Percentiles rank a stretch among this genome's conserved stretches.
phyloP scores from a whole-genome alignment of 306 rosid species.

The Rosa persica region DNA sequence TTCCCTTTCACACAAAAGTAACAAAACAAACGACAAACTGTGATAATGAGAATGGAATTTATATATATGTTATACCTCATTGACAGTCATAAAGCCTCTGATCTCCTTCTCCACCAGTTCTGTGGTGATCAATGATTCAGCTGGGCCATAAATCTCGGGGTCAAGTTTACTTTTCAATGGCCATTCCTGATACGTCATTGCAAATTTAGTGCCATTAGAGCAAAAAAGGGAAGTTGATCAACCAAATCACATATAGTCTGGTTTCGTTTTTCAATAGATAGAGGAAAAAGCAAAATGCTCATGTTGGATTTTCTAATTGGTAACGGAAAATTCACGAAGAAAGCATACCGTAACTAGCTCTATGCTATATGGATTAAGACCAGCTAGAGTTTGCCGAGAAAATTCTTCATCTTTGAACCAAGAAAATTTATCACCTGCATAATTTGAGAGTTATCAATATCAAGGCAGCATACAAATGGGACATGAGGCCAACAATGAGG shows the following conservation, averaged over 20 bases:
- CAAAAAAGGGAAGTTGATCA: not conserved
- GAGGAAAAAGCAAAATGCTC: too few relatives aligned
- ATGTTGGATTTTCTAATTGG: too few relatives aligned
- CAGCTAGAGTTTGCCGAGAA: slow-evolving; percentile 50
- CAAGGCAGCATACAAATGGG: not conserved
- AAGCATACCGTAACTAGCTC: slow-evolving; percentile 35
- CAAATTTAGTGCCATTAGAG: not conserved
- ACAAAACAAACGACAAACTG: not conserved
- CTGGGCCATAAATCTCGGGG: slow-evolving; percentile 38
- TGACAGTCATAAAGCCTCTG: slow-evolving; percentile 35
- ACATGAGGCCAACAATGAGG: not conserved
- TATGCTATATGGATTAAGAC: slow-evolving; percentile 41
- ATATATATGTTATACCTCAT: slow-evolving; percentile 24
- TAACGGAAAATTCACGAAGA: not conserved
- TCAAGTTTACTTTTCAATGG: slow-evolving; percentile 44
- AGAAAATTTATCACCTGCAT: slow-evolving; percentile 41
- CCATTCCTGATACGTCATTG: slow-evolving; percentile 36
- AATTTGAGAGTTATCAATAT: not conserved
- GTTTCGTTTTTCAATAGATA: not conserved
- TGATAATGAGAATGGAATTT: not conserved
- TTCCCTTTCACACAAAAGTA: not conserved
- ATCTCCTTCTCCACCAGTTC: slow-evolving; percentile 32
- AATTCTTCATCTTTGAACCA: slow-evolving; percentile 50
- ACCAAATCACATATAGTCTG: not conserved
- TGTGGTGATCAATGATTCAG: slow-evolving; percentile 38